Evolutionary conservation across 1,284 basidiomycete genomes (phyloP).

Genomic region (Stygiomarasmius scandens): DNA sequence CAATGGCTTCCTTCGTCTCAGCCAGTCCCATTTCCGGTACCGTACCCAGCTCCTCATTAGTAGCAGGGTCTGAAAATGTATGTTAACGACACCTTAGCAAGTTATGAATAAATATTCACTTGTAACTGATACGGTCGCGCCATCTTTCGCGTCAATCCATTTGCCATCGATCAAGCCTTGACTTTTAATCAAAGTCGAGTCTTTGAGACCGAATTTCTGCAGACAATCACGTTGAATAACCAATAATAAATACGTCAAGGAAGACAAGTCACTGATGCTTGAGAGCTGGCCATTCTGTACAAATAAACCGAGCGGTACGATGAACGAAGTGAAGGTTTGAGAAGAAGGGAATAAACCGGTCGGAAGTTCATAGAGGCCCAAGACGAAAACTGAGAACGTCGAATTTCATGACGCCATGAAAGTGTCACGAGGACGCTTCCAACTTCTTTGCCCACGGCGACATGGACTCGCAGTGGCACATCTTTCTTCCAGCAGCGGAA

Average conservation of each 20-base stretch:
- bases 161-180: constrained; percentile 82
- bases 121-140: constrained; percentile 71
- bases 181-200: constrained; percentile 72
- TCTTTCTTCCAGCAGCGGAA: too few relatives aligned
- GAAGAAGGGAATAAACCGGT: not conserved
- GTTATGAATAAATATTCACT: constrained; percentile 53
- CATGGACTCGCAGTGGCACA: too few relatives aligned
- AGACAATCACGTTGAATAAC: not conserved
- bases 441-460: too few relatives aligned
- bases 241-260: not conserved
- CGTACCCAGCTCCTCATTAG: constrained; percentile 75
- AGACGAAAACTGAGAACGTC: not conserved
- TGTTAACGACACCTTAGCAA: constrained; percentile 1
- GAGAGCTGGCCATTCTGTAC: constrained; percentile 48
- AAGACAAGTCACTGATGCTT: constrained; percentile 37
- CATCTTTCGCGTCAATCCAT: constrained; percentile 79
- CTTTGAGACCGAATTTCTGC: constrained; percentile 72
- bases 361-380: not conserved
- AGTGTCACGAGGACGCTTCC: too few relatives aligned
- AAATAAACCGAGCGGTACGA: not conserved
- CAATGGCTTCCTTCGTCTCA: constrained; percentile 82
- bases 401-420: not conserved
- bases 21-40: constrained; percentile 85
- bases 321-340: not conserved
- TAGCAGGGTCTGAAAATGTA: constrained; percentile 74